Percentiles rank a stretch among this genome's conserved stretches.
Evolutionary conservation across 805 yeast genomes (phyloP).

Genomic region (Ogataea glucozyma): DNA sequence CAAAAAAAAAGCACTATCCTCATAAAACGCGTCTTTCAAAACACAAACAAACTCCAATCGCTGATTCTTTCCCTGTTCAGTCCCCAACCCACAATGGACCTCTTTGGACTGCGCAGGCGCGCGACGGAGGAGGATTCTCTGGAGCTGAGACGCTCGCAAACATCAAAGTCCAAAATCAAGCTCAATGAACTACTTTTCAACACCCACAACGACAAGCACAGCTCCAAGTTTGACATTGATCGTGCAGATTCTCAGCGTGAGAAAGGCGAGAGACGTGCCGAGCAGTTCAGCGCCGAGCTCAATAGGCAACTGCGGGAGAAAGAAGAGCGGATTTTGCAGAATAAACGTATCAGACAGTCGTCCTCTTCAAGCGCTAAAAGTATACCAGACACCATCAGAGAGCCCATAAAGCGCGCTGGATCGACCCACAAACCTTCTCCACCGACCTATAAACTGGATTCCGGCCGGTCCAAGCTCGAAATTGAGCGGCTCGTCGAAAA

Average conservation of each 20-base stretch:
- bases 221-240: conserved; percentile 11
- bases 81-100: not conserved
- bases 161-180: conserved; percentile 17
- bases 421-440: no score
- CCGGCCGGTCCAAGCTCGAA: conserved; percentile 6
- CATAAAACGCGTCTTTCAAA: conserved; percentile 3
- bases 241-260: conserved; percentile 11
- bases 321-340: conserved; percentile 17
- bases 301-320: conserved; percentile 23
- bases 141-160: conserved; percentile 19
- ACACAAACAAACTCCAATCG: conserved; percentile 8
- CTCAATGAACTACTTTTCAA: conserved; percentile 19
- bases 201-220: conserved; percentile 4
- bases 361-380: not conserved
- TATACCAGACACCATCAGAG: no score
- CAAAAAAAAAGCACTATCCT: no score
- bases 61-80: not conserved
- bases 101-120: conserved; percentile 7
- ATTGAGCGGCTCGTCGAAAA: conserved; percentile 12
- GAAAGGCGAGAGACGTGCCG: conserved; percentile 14
- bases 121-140: conserved; percentile 20
- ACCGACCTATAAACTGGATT: not conserved
- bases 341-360: conserved; percentile 9
- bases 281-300: conserved; percentile 19
- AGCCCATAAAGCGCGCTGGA: no score